Base-by-base conservation (phyloP, 768 basidiomycete genomes). In the Lentinula sp. region DNA sequence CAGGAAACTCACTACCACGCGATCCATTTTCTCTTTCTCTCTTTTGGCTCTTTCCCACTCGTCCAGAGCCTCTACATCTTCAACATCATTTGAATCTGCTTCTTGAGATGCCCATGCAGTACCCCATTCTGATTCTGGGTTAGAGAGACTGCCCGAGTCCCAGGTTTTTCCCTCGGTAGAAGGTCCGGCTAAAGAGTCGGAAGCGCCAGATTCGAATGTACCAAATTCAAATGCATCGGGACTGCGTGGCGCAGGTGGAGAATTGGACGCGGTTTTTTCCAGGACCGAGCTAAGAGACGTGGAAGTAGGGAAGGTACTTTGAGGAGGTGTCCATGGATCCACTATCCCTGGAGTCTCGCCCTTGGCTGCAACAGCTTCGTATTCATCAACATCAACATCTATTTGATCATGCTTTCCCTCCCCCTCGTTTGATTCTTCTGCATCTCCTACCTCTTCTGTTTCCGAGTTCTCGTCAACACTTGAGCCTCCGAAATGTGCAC, bases 21-120 rank as follows among this genome's bases (percentile, higher is more conserved):
- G 78, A 68, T 90, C 83, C 66, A 82, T 77, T 62, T 77, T 79
- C 63, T 81, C 81, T 65, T 88, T 87, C 62, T 81, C 73, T 65
- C 74, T 77, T 62, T 75, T 81, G 12, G 88, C 87, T 9, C 70
- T 66, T 64, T 88, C 87, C 89, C 90, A 90, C 70, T 87, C 86
- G 67, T 91, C 87, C 5, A 74, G 69, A 6, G 70, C 66, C 48
- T 75, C 72, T 6, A 70, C 65, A 42, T 60, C 46, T 9, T 50
- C 54, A 65, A 64, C 49, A 6, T 56, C 50, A 55, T 69, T 65
- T 57, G 35, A 58, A 13, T 61, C 63, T 41, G 64, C 67, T 15
- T 69, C 66, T 49, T 66, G 28, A 59, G 68, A 65, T 37, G 59
- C 71, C 84, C 84, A 84, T 10, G 77, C 67, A 16, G 73, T 61